Conservation (phyloP, 129 eudicot genomes). For the Deinandra increscens region DNA sequence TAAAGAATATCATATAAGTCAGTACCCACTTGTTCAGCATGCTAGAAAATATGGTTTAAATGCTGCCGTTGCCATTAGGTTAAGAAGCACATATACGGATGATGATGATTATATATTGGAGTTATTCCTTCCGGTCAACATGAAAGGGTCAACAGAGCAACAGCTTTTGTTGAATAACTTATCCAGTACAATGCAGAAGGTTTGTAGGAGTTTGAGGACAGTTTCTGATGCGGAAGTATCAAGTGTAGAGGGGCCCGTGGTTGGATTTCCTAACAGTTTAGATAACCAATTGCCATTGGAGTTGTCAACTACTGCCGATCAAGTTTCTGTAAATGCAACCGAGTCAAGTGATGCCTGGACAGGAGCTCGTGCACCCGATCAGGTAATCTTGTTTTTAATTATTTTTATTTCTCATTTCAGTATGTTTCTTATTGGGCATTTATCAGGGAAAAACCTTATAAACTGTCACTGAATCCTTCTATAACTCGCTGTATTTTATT, state of each 20-base stretch:
- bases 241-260: conserved; percentile 3
- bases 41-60: conserved; percentile 71
- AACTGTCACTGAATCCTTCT: neutral
- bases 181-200: conserved; percentile 67
- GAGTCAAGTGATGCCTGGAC: conserved; percentile 23
- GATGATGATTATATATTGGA: conserved; percentile 82
- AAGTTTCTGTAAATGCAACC: conserved; percentile 32
- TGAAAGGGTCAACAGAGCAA: conserved; percentile 60
- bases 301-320: conserved; percentile 29
- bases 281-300: conserved; percentile 27
- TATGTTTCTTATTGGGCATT: conserved; percentile 5
- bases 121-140: conserved; percentile 69
- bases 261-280: conserved; percentile 26
- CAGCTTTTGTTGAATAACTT: conserved; percentile 60
- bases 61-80: conserved; percentile 76
- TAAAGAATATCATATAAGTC: conserved; percentile 51
- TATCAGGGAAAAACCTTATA: neutral
- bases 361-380: conserved; percentile 35
- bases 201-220: conserved; percentile 68
- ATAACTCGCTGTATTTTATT: neutral
- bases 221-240: conserved; percentile 58
- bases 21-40: conserved; percentile 86
- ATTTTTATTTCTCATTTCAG: neutral
- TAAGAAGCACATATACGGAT: conserved; percentile 72
- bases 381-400: conserved; percentile 40